Base-by-base conservation (phyloP, 805 yeast genomes). In the Candida awuae region DNA sequence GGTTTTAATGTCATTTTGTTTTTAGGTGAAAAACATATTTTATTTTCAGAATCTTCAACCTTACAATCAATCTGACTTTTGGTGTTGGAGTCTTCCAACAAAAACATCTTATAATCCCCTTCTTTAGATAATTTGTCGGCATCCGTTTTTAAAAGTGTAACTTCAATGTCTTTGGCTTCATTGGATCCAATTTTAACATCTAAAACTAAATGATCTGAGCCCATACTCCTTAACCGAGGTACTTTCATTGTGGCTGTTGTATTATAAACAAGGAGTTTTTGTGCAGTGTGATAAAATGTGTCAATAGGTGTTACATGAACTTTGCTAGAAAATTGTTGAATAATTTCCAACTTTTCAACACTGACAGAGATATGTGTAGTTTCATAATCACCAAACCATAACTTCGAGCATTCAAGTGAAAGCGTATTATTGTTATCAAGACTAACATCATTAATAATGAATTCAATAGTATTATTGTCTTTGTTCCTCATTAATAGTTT, bases 141-240 rank as follows among this genome's bases (percentile, higher is more conserved):
- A 17, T 58, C 62, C 0, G 57, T 53, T 35, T 59, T 57, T 32
- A 37, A 44, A 16, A 59, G 53, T 2, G 41, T 31, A 14, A 57
- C 25, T 15, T 36, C 32, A 25, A 50, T 43, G 25, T 50, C 30
- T 3, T 30, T 19, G 4, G 55, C 28, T 2, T 32, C 33, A 3
- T 47, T 32, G 1, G 53, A 43, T 9, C 62, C 61, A 12, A 50
- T 43, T 2, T 29, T 20, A 1, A 49, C 51, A 5, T 37, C 39
- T 22, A 57, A 18, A 29, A 51, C 23, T 13, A 59, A 41, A 14
- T 48, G 52, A 29, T 60, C 62, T 5, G 59, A 51, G 15, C 52
- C 53, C 9, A 63, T 37, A 34, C 42, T 35, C 26, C 63, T 43
- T 2, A 37, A 26, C 4, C 39, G 18, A 3, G 62, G 62, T 12